A percentile compares a stretch with the other conserved stretches of the same genome.
Evolutionary conservation across 2,329 filamentous ascomycete genomes (phyloP).

Genomic region (Aspergillus puulaauensis): DNA sequence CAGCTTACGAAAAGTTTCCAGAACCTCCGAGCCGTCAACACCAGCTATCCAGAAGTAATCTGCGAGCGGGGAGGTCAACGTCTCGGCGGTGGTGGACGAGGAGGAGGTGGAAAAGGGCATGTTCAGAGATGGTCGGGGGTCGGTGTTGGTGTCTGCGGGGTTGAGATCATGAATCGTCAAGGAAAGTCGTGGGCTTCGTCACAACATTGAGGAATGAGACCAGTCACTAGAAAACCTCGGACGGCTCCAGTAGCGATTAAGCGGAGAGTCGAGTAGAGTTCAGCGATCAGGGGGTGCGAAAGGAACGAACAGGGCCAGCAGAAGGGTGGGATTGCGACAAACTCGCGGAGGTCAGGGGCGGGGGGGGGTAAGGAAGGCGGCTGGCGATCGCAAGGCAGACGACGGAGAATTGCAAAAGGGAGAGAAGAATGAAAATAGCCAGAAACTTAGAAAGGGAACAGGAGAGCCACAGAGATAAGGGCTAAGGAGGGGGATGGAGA

Average conservation of each 20-base stretch:
- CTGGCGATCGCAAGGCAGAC: constrained; percentile 7
- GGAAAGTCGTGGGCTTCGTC: constrained; percentile 23
- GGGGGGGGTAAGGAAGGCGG: constrained; percentile 4
- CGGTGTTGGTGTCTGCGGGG: constrained; percentile 11
- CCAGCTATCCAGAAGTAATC: constrained; percentile 66
- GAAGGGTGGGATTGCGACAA: constrained; percentile 23
- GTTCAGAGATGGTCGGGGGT: constrained; percentile 19
- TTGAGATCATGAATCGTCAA: constrained; percentile 25
- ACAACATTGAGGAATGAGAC: constrained; percentile 18
- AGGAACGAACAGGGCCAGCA: constrained; percentile 18
- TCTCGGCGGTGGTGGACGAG: constrained; percentile 32
- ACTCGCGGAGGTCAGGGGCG: constrained; percentile 16
- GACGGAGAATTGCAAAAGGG: constrained; percentile 11
- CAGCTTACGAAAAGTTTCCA: constrained; percentile 44
- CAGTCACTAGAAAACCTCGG: constrained; percentile 10
- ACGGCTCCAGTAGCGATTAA: constrained; percentile 1
- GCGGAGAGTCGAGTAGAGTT: constrained; percentile 7
- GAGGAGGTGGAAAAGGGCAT: constrained; percentile 31
- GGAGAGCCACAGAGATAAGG: constrained; percentile 13
- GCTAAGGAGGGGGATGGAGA: constrained; percentile 19
- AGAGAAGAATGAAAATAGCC: background rate
- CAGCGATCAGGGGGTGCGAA: constrained; percentile 7
- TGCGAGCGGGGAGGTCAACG: constrained; percentile 56
- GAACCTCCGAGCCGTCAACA: constrained; percentile 47
- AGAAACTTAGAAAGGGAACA: background rate